These are phyloP conservation scores for Rhizophora apiculata DNA, from an alignment of 345 rosid species.

Conservation along the genomic window DNA sequence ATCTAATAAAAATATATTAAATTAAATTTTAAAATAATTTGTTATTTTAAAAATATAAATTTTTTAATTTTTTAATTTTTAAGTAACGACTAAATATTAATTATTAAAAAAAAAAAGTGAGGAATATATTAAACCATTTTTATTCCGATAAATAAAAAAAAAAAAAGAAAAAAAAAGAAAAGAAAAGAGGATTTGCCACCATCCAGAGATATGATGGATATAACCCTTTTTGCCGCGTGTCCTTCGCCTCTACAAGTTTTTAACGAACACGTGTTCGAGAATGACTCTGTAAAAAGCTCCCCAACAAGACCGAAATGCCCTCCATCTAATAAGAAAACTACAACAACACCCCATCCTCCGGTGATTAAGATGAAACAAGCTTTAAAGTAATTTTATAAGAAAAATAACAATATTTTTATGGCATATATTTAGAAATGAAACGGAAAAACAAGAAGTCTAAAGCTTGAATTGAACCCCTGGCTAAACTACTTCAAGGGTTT, in stretches of 20 bases:
- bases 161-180: too few species aligned
- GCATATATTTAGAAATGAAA: background rate
- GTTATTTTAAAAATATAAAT: too few species aligned
- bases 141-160: too few species aligned
- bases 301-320: slow-evolving; percentile 3
- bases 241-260: background rate
- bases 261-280: slow-evolving; percentile 2
- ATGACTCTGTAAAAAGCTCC: background rate
- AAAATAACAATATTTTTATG: background rate
- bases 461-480: slow-evolving; percentile 3
- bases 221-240: slow-evolving; percentile 8
- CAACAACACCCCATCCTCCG: background rate
- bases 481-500: slow-evolving; percentile 5
- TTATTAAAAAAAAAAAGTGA: too few species aligned
- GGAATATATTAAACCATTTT: too few species aligned
- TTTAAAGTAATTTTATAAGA: background rate
- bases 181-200: too few species aligned
- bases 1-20: too few species aligned
- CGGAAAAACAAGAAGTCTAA: background rate
- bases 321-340: background rate
- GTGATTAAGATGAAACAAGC: too few species aligned
- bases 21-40: too few species aligned
- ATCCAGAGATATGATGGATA: too few species aligned
- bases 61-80: too few species aligned
- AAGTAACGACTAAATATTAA: too few species aligned